Conservation (phyloP, 495 filamentous ascomycete species). For the Talaromyces liani region DNA sequence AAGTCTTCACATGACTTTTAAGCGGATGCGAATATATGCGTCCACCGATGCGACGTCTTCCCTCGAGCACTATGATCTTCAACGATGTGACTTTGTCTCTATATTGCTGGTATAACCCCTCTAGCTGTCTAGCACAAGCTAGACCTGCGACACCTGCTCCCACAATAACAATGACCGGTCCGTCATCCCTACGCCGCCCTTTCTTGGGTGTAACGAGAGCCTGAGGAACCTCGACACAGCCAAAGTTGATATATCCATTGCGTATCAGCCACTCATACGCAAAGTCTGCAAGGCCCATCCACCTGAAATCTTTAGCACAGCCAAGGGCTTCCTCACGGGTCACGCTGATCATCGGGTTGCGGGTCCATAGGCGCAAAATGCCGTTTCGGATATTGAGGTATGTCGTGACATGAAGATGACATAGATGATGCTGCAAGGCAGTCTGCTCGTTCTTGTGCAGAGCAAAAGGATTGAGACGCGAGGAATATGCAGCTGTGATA, state of each 20-base stretch:
- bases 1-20: slow-evolving; percentile 45
- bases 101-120: slow-evolving; percentile 74
- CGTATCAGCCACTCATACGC: slow-evolving; percentile 90
- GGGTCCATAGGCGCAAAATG: slow-evolving; percentile 83
- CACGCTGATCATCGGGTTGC: slow-evolving; percentile 83
- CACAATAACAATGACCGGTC: slow-evolving; percentile 69
- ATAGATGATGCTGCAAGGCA: slow-evolving; percentile 72
- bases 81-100: slow-evolving; percentile 58
- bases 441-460: slow-evolving; percentile 81
- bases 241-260: slow-evolving; percentile 94
- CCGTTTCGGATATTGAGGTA: slow-evolving; percentile 97
- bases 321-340: slow-evolving; percentile 83
- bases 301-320: slow-evolving; percentile 84
- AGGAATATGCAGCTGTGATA: slow-evolving; percentile 79
- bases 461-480: slow-evolving; percentile 80
- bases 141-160: slow-evolving; percentile 94
- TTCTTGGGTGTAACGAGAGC: slow-evolving; percentile 30
- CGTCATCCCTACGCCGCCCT: slow-evolving; percentile 41
- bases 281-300: slow-evolving; percentile 81
- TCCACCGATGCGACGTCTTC: slow-evolving; percentile 80
- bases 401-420: slow-evolving; percentile 82
- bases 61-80: slow-evolving; percentile 77
- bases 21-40: slow-evolving; percentile 89
- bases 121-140: slow-evolving; percentile 85
- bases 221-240: slow-evolving; percentile 65